These are phyloP conservation scores for Chlamydomonas sphaeroides DNA, from an alignment of 139 green algal genomes.

Conservation along the genomic window DNA sequence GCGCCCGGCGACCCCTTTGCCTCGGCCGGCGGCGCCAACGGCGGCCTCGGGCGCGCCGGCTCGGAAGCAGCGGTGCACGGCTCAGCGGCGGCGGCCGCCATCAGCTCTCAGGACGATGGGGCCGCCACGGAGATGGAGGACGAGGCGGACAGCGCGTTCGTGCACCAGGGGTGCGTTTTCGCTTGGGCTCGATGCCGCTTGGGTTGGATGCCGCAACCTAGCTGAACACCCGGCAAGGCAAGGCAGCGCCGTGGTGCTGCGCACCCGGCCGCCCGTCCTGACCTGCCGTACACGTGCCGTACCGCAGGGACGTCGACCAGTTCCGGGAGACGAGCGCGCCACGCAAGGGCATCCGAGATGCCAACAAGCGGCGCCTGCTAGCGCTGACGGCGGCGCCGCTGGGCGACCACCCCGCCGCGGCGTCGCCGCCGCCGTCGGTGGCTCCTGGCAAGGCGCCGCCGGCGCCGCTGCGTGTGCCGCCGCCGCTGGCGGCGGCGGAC, in stretches of 20 bases:
- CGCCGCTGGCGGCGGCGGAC: conserved; percentile 28
- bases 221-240: too few relatives aligned
- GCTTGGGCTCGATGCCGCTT: too few relatives aligned
- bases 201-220: too few relatives aligned
- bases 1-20: too few relatives aligned
- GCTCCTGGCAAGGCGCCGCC: background rate
- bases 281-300: background rate
- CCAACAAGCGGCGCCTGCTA: conserved; percentile 49
- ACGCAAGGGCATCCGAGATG: conserved; percentile 50
- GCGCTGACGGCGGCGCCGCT: conserved; percentile 34
- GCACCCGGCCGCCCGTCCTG: too few relatives aligned
- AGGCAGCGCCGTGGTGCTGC: too few relatives aligned
- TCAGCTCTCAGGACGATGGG: background rate
- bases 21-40: background rate
- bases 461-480: conserved; percentile 11
- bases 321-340: conserved; percentile 43
- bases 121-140: conserved; percentile 46
- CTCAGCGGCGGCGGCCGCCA: background rate
- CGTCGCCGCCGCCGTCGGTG: background rate
- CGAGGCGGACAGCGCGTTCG: conserved; percentile 55
- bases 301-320: conserved; percentile 48
- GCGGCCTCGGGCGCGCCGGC: background rate
- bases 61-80: background rate
- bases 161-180: conserved; percentile 48
- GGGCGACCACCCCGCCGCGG: background rate